Conservation (phyloP, 345 rosid species). For the Corymbia maculata region DNA sequence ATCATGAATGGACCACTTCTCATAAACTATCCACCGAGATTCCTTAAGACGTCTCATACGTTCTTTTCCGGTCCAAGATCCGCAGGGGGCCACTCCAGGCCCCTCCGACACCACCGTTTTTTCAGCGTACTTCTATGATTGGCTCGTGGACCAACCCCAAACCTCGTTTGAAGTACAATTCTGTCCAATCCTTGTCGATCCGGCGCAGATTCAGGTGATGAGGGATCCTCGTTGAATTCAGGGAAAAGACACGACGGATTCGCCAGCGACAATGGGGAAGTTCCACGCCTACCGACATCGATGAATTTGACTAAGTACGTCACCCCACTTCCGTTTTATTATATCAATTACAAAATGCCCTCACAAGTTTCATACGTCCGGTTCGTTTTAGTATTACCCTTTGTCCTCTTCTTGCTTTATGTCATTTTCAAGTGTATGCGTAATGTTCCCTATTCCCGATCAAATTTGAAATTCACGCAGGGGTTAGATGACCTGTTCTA, state of each 20-base stretch:
- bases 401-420: too few relatives aligned
- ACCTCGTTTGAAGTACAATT: not conserved
- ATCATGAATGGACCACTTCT: not conserved
- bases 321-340: accelerated
- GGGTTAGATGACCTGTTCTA: too few relatives aligned
- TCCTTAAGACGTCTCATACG: not conserved
- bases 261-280: not conserved
- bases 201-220: not conserved
- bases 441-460: too few relatives aligned
- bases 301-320: not conserved
- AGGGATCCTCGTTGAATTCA: not conserved
- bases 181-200: not conserved
- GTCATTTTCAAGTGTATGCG: not conserved
- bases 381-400: too few relatives aligned
- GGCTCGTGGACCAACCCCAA: not conserved
- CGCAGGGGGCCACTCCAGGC: too few relatives aligned
- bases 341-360: too few relatives aligned
- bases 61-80: not conserved
- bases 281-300: not conserved
- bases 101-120: not conserved
- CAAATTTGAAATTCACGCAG: too few relatives aligned
- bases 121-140: not conserved
- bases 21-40: not conserved
- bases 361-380: too few relatives aligned
- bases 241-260: not conserved